Percentiles rank a stretch among this genome's conserved stretches.
Conservation (phyloP, 495 filamentous ascomycete genomes). For the Physcia stellaris region DNA sequence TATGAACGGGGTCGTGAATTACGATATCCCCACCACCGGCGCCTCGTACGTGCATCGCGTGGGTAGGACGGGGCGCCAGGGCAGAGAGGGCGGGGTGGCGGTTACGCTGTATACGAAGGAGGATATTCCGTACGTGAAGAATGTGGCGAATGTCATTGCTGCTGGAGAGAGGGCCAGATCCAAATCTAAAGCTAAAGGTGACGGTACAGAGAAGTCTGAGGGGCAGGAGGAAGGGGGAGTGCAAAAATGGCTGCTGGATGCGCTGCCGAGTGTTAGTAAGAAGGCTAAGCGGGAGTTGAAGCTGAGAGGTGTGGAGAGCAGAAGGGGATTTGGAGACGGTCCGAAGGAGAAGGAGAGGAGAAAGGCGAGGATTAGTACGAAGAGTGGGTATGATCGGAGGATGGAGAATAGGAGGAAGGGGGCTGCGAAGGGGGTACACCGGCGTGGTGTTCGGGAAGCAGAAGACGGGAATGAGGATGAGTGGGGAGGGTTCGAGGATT, state of each 20-base stretch:
- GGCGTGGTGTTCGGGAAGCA: constrained; percentile 29
- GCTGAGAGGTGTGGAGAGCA: constrained; percentile 64
- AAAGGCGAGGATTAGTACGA: constrained; percentile 65
- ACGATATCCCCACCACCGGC: constrained; percentile 81
- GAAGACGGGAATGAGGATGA: constrained; percentile 33
- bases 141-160: constrained; percentile 82
- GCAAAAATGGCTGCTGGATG: constrained; percentile 81
- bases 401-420: constrained; percentile 63
- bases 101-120: constrained; percentile 93
- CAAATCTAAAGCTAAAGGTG: constrained; percentile 14
- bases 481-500: constrained; percentile 58
- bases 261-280: constrained; percentile 70
- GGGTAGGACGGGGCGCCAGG: constrained; percentile 80
- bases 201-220: constrained; percentile 18
- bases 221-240: too few species aligned
- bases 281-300: constrained; percentile 71
- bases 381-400: constrained; percentile 76
- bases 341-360: constrained; percentile 28
- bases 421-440: constrained; percentile 58
- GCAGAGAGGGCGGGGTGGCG: constrained; percentile 76
- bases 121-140: constrained; percentile 81
- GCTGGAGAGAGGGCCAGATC: constrained; percentile 54
- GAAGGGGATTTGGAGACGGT: constrained; percentile 35
- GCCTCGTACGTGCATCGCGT: constrained; percentile 89
- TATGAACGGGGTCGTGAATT: constrained; percentile 90